Evolutionary conservation across 805 yeast genomes (phyloP), one percentile per base, ranked within the genome.

Genomic region (Scheffersomyces coipomensis): DNA sequence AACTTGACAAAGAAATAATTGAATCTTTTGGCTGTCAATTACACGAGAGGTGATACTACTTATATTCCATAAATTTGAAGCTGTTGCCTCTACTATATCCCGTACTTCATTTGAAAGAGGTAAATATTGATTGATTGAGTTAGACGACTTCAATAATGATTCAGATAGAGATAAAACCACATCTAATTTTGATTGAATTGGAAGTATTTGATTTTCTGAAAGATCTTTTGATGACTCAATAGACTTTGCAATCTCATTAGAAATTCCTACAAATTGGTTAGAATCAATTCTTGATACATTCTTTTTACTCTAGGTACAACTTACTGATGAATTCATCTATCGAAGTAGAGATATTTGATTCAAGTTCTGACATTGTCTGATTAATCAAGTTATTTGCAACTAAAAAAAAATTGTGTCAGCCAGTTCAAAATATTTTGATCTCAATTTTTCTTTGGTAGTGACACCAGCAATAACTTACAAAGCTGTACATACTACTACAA

Each of bases 81-180:
- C 38, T n/a, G 19, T 16, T 5, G 32, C 23, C 21, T 31, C 36
- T 17, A 37, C 22, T 10, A 15, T 15, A 9, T 37, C 40, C 19
- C 22, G 34, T 17, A 33, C 15, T 6, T 33, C 36, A 12, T 29
- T 16, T 4, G 36, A 27, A 12, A 33, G 13, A 18, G 26, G 23
- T 24, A 32, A 24, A 17, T 12, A 12, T 19, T 23, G 35, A 12
- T 12, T 17, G 18, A 9, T 11, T 23, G 21, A 13, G 8, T 13
- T 31, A 30, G 18, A 30, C 6, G 13, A 16, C 24, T 26, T 34
- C 15, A 21, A 31, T 26, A 31, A 30, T 9, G 40, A 23, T 15
- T 37, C 40, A n/a, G 35, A 35, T 13, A 31, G 21, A 8, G 40
- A 34, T 19, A 37, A 19, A 3, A 37, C 40, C 4, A 37, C 25